Conservation (phyloP, 2,329 filamentous ascomycete species). For the Ophiostoma piceae region DNA sequence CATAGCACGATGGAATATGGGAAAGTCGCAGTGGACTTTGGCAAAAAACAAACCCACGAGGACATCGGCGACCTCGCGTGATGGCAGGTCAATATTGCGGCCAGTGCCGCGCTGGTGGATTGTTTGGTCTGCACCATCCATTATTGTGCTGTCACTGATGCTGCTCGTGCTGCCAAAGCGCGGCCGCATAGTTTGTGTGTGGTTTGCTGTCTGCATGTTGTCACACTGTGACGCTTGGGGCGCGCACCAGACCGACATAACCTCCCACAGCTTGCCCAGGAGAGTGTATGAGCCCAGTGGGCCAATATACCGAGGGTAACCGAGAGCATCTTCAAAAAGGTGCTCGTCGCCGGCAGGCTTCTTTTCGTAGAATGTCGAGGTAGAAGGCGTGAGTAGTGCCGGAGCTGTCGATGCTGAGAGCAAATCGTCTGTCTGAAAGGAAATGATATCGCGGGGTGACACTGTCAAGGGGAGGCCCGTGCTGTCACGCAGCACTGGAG, state of each 20-base stretch:
- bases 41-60: slow-evolving; percentile 26
- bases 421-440: neutral
- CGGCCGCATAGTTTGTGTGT: slow-evolving; percentile 5
- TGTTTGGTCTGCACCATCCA: slow-evolving; percentile 11
- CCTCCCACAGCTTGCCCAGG: slow-evolving; percentile 25
- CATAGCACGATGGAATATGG: slow-evolving; percentile 26
- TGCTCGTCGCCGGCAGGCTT: slow-evolving; percentile 19
- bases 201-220: slow-evolving; percentile 21
- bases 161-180: slow-evolving; percentile 15
- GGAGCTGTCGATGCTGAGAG: neutral
- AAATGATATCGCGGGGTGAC: slow-evolving; percentile 12
- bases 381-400: neutral
- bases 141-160: slow-evolving; percentile 13
- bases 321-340: slow-evolving; percentile 25
- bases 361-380: neutral
- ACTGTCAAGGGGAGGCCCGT: slow-evolving; percentile 8
- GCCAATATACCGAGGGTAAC: slow-evolving; percentile 25
- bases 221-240: slow-evolving; percentile 15
- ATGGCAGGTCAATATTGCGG: slow-evolving; percentile 22
- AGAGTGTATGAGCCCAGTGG: slow-evolving; percentile 26
- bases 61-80: slow-evolving; percentile 26
- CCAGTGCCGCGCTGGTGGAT: neutral
- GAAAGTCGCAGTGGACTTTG: slow-evolving; percentile 27
- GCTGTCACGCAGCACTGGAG: neutral
- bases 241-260: slow-evolving; percentile 21